Evolutionary conservation across 2,329 filamentous ascomycete species (phyloP), one percentile per base, ranked within the genome.

Genomic region (Penicillium verrucosum): DNA sequence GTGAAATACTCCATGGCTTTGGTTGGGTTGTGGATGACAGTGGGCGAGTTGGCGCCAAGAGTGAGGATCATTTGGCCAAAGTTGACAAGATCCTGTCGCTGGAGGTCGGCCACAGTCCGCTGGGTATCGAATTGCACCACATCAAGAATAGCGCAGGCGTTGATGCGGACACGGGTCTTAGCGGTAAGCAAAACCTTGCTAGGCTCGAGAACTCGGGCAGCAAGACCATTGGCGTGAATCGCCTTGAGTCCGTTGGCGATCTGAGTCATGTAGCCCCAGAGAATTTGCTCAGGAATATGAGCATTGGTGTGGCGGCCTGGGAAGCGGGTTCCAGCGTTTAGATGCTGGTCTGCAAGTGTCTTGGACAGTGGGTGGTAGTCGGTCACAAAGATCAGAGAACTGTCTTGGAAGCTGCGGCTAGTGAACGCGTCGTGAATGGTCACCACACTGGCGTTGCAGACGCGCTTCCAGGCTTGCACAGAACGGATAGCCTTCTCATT

Each of bases 241-340:
- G 89, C 84, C 70, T 90, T 93, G 36, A 99, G 78, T 1, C 90
- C 94, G 62, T 89, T 94, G 38, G 91, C 87, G 59, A 99, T 88
- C 73, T 99, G 94, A 6, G 92, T 89, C 58, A 97, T 85, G 71
- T 97, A 99, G 43, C 86, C 85, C 94, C 94, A 99, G 1, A 99
- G 76, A 1, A 90, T 81, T 54, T 86, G 84, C 73, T 97, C 93
- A 2, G 84, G 75, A 23, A 92, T 68, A 76, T 83, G 66, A 68
- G 74, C 61, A 78, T 79, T 75, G 29, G 72, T 43, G 23, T 43
- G 71, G 55, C 81, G 72, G 73, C 74, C 70, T 70, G 72, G 68
- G 44, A 75, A 75, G 34, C 77, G 71, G 38, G 67, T 73, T 40
- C 73, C 71, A 40, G 69, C 68, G 40, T 73, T 72, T 46, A 79